These are phyloP conservation scores for Penicillium rolfsii DNA, from an alignment of 2,329 filamentous ascomycete genomes.

Conservation along the genomic window DNA sequence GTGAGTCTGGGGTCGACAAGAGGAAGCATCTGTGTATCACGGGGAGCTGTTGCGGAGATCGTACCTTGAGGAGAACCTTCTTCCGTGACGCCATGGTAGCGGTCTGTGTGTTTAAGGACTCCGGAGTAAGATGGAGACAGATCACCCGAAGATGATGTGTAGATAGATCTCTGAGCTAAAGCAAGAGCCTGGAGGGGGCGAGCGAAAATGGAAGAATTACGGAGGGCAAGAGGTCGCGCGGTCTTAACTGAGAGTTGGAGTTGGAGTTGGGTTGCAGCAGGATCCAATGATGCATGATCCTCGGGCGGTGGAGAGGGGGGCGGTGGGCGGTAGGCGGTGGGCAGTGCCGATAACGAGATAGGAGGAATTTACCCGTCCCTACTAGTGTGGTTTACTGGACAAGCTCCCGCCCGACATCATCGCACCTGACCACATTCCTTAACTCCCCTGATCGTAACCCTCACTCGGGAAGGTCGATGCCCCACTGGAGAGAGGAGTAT, in stretches of 20 bases:
- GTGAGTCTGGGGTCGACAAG: constrained; percentile 14
- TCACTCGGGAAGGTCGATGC: constrained; percentile 49
- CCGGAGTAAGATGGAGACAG: neutral
- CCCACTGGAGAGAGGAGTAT: constrained; percentile 82
- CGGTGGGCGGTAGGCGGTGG: constrained; percentile 26
- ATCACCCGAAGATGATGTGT: neutral
- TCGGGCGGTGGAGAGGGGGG: constrained; percentile 38
- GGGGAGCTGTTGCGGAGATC: constrained; percentile 28
- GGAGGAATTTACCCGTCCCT: neutral
- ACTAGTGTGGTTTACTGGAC: too few relatives aligned
- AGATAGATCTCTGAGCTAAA: neutral
- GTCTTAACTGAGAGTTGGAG: constrained; percentile 17
- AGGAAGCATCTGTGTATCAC: constrained; percentile 4
- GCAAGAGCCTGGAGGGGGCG: constrained; percentile 2
- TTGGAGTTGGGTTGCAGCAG: constrained; percentile 34
- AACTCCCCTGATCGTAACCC: constrained; percentile 11
- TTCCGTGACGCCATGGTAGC: constrained; percentile 73
- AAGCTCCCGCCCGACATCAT: constrained; percentile 23
- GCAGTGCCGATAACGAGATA: constrained; percentile 26
- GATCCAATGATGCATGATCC: constrained; percentile 39
- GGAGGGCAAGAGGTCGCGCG: constrained; percentile 5
- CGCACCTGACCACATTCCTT: constrained; percentile 22
- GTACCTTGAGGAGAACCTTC: constrained; percentile 89
- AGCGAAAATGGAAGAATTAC: neutral
- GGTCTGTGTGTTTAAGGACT: constrained; percentile 13